Evolutionary conservation across 805 yeast species (phyloP).

Genomic region (Saccharomycopsis sp.): DNA sequence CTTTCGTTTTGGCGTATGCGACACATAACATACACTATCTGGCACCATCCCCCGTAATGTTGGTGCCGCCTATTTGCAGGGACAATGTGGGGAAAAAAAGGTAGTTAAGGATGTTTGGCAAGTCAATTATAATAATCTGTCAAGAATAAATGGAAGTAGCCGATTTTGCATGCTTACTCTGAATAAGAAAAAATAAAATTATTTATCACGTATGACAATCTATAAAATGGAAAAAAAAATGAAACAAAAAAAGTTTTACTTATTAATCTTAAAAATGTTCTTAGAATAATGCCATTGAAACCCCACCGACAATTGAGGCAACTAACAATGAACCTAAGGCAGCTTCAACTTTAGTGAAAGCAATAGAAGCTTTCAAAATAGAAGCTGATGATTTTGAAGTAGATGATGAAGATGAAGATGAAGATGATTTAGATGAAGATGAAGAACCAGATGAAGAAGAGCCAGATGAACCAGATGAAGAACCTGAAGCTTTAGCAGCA

Average conservation of each 20-base stretch:
- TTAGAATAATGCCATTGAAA: slow-evolving; percentile 12
- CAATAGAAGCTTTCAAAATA: slow-evolving; percentile 3
- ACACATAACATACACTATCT: too few relatives aligned
- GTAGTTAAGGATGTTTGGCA: too few relatives aligned
- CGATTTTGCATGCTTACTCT: too few relatives aligned
- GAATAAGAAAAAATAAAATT: too few relatives aligned
- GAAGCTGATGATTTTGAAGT: slow-evolving; percentile 13
- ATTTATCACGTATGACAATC: too few relatives aligned
- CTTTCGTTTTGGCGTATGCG: too few relatives aligned
- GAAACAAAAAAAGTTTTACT: background rate
- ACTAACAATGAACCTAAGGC: slow-evolving; percentile 13
- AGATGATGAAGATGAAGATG: slow-evolving; percentile 26
- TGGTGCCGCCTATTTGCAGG: too few relatives aligned
- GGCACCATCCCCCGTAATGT: too few relatives aligned
- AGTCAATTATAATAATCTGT: too few relatives aligned
- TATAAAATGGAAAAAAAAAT: background rate
- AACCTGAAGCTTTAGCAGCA: slow-evolving; percentile 32
- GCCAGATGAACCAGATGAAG: slow-evolving; percentile 28
- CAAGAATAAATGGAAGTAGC: too few relatives aligned
- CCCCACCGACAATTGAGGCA: slow-evolving; percentile 21
- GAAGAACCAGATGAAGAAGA: slow-evolving; percentile 25
- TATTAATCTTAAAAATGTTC: too few relatives aligned
- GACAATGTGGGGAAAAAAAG: too few relatives aligned
- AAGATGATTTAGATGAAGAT: slow-evolving; percentile 25
- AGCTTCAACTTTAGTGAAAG: slow-evolving; percentile 15